Conservation (phyloP, 768 basidiomycete genomes). For the Pleurotus tuoliensis region DNA sequence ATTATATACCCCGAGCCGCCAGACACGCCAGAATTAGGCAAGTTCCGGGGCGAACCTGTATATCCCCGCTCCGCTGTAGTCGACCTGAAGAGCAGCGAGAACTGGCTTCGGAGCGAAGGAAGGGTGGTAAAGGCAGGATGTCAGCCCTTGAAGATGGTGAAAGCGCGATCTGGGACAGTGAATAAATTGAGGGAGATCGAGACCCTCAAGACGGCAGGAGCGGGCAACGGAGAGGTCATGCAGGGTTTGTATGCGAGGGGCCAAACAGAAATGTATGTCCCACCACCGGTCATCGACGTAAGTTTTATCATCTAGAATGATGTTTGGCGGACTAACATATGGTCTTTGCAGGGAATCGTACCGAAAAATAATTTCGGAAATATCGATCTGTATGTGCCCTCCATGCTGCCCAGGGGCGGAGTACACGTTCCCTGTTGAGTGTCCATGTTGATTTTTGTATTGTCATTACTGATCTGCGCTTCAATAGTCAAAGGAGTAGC, state of each 20-base stretch:
- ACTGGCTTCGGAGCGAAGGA: slow-evolving; percentile 87
- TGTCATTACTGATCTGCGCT: slow-evolving; percentile 9
- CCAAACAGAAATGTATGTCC: slow-evolving; percentile 81
- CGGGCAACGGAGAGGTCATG: slow-evolving; percentile 53
- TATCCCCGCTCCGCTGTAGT: slow-evolving; percentile 83
- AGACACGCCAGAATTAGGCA: slow-evolving; percentile 70
- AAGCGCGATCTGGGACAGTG: slow-evolving; percentile 79
- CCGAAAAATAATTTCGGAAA: slow-evolving; percentile 97
- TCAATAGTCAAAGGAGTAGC: slow-evolving; percentile 74
- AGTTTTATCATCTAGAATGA: slow-evolving; percentile 23
- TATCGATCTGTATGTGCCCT: slow-evolving; percentile 91
- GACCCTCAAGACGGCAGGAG: slow-evolving; percentile 37
- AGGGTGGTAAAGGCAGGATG: slow-evolving; percentile 65
- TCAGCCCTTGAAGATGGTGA: slow-evolving; percentile 89
- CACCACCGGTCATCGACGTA: slow-evolving; percentile 83
- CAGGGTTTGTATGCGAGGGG: slow-evolving; percentile 83
- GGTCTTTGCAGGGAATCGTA: slow-evolving; percentile 66
- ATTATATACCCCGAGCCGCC: slow-evolving; percentile 71
- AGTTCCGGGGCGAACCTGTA: slow-evolving; percentile 90
- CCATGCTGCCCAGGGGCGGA: slow-evolving; percentile 89
- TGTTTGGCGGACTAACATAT: background rate
- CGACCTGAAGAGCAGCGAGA: slow-evolving; percentile 87
- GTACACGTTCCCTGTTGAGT: slow-evolving; percentile 87
- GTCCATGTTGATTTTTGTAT: background rate
- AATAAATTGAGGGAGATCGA: slow-evolving; percentile 67